phyloP scores from a whole-genome alignment of 2,329 filamentous ascomycete species.

The Aspergillus terreus region DNA sequence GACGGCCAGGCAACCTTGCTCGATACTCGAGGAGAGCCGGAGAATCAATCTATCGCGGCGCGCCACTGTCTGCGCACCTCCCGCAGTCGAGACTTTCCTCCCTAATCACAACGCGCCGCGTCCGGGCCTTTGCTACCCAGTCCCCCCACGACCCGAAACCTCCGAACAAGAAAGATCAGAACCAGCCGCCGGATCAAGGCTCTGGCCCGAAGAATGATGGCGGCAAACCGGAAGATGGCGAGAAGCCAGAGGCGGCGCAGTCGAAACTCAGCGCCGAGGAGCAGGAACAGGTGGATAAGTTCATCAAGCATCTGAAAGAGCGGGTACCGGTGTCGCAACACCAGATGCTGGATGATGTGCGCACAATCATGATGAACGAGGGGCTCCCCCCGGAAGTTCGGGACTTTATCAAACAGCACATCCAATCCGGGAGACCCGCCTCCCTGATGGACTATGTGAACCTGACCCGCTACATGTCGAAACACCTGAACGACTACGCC shows the following conservation, averaged over 20 bases:
- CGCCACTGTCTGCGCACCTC: conserved; percentile 40
- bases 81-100: conserved; percentile 38
- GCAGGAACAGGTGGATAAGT: conserved; percentile 54
- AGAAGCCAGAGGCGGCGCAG: conserved; percentile 38
- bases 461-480: conserved; percentile 54
- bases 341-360: conserved; percentile 55
- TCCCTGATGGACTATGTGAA: conserved; percentile 58
- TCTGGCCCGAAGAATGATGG: conserved; percentile 39
- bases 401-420: conserved; percentile 57
- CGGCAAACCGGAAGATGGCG: conserved; percentile 34
- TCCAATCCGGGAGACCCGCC: conserved; percentile 43
- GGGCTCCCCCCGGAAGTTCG: conserved; percentile 68
- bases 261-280: conserved; percentile 53
- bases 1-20: conserved; percentile 64
- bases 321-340: conserved; percentile 61
- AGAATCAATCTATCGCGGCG: conserved; percentile 50
- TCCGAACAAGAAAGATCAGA: conserved; percentile 33
- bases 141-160: conserved; percentile 44
- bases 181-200: conserved; percentile 25
- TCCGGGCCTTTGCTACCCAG: conserved; percentile 42
- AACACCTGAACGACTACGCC: conserved; percentile 52
- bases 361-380: conserved; percentile 61
- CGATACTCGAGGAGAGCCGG: conserved; percentile 57
- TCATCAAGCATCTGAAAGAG: conserved; percentile 55
- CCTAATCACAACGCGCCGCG: conserved; percentile 28